Percentiles rank a stretch among this genome's conserved stretches.
These are phyloP conservation scores for Penicillium atrosanguineum DNA, from an alignment of 495 filamentous ascomycete species.

Conservation along the genomic window DNA sequence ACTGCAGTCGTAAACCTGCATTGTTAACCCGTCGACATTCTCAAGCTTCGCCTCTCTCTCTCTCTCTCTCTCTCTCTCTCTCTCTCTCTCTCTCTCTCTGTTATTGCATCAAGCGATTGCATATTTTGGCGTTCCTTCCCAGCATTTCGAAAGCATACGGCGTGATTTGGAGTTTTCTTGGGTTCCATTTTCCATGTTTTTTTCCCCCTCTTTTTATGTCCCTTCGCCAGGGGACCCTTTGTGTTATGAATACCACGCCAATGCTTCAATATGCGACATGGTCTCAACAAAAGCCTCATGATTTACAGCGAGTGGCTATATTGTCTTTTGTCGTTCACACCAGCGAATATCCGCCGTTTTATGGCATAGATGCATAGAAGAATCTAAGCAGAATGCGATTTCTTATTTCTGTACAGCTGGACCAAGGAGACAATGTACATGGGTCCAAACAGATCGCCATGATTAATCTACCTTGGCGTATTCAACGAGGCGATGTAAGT, in stretches of 20 bases:
- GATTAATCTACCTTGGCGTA: no score
- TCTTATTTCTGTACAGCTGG: background rate
- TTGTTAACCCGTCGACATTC: background rate
- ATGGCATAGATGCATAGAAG: conserved; percentile 15
- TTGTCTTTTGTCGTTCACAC: background rate
- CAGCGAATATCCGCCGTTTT: conserved; percentile 12
- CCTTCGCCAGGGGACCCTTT: background rate
- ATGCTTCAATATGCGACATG: conserved; percentile 17
- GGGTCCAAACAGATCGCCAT: no score
- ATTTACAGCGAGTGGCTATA: conserved; percentile 10
- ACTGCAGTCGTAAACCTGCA: conserved; percentile 18
- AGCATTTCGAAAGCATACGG: conserved; percentile 29
- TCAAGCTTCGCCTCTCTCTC: conserved; percentile 6
- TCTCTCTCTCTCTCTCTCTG: no score
- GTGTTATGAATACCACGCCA: conserved; percentile 14
- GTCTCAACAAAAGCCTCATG: conserved; percentile 17
- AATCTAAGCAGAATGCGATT: conserved; percentile 3
- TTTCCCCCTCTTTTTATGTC: conserved; percentile 3
- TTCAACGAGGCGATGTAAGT: background rate
- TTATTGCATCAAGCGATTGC: conserved; percentile 37
- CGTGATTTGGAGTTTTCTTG: conserved; percentile 29
- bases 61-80: no score
- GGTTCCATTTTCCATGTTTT: conserved; percentile 2
- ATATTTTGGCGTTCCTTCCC: conserved; percentile 33
- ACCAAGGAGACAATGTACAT: no score